A percentile compares a stretch with the other conserved stretches of the same genome.
Evolutionary conservation across 2,329 filamentous ascomycete genomes (phyloP).

Genomic region (Hymenoscyphus infarciens): DNA sequence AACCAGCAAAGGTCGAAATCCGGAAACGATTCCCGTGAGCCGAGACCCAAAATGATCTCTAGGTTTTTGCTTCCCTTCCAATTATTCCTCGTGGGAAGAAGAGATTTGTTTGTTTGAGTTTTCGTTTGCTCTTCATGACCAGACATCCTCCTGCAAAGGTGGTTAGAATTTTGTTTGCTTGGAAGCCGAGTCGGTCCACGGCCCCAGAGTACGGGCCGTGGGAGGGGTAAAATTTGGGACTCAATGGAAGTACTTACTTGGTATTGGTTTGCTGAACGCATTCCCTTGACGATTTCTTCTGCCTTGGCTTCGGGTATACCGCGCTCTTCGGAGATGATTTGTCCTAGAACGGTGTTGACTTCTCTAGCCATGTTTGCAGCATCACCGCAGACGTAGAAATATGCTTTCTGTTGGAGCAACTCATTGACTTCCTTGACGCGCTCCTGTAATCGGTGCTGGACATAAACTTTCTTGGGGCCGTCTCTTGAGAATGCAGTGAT

Average conservation of each 20-base stretch:
- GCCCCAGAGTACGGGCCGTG: no score
- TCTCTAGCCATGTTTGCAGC: slow-evolving; percentile 96
- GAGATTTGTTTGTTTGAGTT: slow-evolving; percentile 2
- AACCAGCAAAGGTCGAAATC: background rate
- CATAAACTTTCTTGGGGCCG: slow-evolving; percentile 83
- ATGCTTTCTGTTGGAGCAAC: slow-evolving; percentile 79
- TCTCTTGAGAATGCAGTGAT: slow-evolving; percentile 96
- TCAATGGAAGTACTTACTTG: slow-evolving; percentile 58
- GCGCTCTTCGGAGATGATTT: slow-evolving; percentile 82
- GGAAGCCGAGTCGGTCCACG: background rate
- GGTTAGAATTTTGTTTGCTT: slow-evolving; percentile 13
- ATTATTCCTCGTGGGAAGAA: background rate
- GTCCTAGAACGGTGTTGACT: slow-evolving; percentile 79
- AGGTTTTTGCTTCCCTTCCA: background rate
- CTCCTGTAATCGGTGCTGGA: slow-evolving; percentile 89
- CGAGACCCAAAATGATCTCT: background rate
- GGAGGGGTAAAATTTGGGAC: background rate
- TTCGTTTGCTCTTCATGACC: slow-evolving; percentile 41
- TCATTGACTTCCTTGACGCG: slow-evolving; percentile 80
- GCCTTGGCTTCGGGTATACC: slow-evolving; percentile 80
- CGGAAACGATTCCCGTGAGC: background rate
- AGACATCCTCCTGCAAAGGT: slow-evolving; percentile 61
- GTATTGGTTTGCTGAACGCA: slow-evolving; percentile 93
- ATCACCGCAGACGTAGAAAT: slow-evolving; percentile 97
- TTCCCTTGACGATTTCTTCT: slow-evolving; percentile 94